Base-by-base conservation (phyloP, 768 basidiomycete species). In the Boletus rubescentipes region DNA sequence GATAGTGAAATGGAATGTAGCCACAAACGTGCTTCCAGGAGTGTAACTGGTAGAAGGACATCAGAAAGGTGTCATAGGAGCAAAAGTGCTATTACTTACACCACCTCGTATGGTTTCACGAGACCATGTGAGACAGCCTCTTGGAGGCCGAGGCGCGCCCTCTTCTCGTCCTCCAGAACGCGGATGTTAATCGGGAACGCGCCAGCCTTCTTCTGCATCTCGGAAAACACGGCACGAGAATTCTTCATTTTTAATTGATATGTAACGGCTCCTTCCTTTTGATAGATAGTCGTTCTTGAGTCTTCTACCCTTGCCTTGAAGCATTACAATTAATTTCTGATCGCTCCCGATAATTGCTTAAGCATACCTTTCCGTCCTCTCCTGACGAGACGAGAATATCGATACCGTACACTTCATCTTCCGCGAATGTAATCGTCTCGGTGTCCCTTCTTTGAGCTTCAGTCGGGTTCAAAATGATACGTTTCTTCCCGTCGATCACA, bases 161-260 rank as follows among this genome's bases (percentile, higher is more conserved):
- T 84, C 75, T 95, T 95, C 80, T 98, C 96, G 66, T 98, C 96
- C 59, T 96, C 96, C 53, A 98, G 80, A 42, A 80, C 80, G 57
- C 97, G 91, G 58, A 99, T 82, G 64, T 95, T 98, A 81, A 99
- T 98, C 32, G 97, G 96, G 85, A 99, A 98, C 5, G 93, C 81
- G 23, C 96, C 96, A 38, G 97, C 92, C 74, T 98, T 98, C 80
- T 93, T 95, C 75, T 95, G 91, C 64, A 98, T 91, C 73, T 98
- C 96, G 46, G 91, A 90, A 76, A 98, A 98, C 38, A 96, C 88
- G n/a, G 88, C 83, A 58, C 96, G 89, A 40, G 94, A 95, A 59
- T 90, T 96, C 79, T 96, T 98, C 86, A 96, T 88, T 79, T 98
- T 98, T 67, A 98, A 81, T 70, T 93, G 91, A 75, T 98, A 98